Conservation (phyloP, 495 filamentous ascomycete species). For the Hypoxylon crocopeplum region DNA sequence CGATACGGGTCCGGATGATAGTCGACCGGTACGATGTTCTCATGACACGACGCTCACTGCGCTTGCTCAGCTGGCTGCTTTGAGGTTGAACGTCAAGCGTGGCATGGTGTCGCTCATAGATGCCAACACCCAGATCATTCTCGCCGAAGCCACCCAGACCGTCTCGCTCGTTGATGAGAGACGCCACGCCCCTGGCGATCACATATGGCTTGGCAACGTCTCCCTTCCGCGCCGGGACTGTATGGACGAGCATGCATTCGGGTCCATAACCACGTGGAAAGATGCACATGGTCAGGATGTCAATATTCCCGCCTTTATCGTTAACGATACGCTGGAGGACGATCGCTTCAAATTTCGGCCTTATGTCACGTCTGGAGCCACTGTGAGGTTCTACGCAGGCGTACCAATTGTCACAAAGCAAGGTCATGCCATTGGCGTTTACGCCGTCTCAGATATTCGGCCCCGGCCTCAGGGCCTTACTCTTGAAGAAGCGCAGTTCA, state of each 20-base stretch:
- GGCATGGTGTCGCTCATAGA: slow-evolving; percentile 68
- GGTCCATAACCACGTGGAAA: slow-evolving; percentile 16
- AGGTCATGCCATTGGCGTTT: slow-evolving; percentile 73
- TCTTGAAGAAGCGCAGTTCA: slow-evolving; percentile 47
- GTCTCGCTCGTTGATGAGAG: slow-evolving; percentile 50
- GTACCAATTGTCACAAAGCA: slow-evolving; percentile 70
- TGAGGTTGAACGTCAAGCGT: slow-evolving; percentile 60
- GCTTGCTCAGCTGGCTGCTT: slow-evolving; percentile 66
- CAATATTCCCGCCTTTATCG: slow-evolving; percentile 19
- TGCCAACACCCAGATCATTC: slow-evolving; percentile 62
- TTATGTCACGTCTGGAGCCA: slow-evolving; percentile 30
- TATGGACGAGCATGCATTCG: slow-evolving; percentile 34
- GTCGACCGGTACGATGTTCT: slow-evolving; percentile 31
- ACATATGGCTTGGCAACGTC: slow-evolving; percentile 39
- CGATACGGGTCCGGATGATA: slow-evolving; percentile 11
- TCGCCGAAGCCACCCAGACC: slow-evolving; percentile 67
- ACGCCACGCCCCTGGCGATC: slow-evolving; percentile 34
- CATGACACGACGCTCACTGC: slow-evolving; percentile 67
- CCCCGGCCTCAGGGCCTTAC: slow-evolving; percentile 52
- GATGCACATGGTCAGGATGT: slow-evolving; percentile 20
- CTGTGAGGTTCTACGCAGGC: slow-evolving; percentile 65
- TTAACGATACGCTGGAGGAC: slow-evolving; percentile 33
- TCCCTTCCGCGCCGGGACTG: slow-evolving; percentile 33
- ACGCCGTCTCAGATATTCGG: slow-evolving; percentile 69
- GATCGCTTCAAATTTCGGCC: slow-evolving; percentile 32